These are phyloP conservation scores for Pythium aristosporum DNA, from an alignment of 352 stramenopile genomes.

Conservation along the genomic window DNA sequence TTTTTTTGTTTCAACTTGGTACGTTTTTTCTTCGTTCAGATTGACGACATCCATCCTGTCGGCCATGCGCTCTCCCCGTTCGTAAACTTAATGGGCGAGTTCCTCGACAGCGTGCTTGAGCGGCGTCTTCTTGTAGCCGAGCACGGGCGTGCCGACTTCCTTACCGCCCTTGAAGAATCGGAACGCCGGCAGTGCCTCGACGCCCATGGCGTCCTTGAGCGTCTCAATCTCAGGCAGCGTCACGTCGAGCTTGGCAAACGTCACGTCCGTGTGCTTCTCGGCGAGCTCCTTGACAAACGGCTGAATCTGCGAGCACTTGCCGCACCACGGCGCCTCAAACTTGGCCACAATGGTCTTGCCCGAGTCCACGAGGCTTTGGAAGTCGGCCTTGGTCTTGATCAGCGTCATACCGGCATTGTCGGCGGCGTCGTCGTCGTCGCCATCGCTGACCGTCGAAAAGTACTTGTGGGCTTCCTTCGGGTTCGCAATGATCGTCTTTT, in stretches of 20 bases:
- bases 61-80: neutral
- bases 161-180: slow-evolving; percentile 85
- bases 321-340: slow-evolving; percentile 87
- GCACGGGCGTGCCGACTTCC: slow-evolving; percentile 65
- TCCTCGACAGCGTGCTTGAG: slow-evolving; percentile 72
- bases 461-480: slow-evolving; percentile 82
- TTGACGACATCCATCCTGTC: no score
- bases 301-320: slow-evolving; percentile 84
- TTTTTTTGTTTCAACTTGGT: neutral
- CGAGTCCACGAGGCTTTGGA: slow-evolving; percentile 59
- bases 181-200: slow-evolving; percentile 82
- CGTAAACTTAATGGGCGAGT: slow-evolving; percentile 30
- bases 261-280: slow-evolving; percentile 60
- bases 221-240: slow-evolving; percentile 65
- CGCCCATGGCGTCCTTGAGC: slow-evolving; percentile 71
- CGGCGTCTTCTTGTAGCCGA: slow-evolving; percentile 84
- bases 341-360: slow-evolving; percentile 76
- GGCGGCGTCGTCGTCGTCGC: slow-evolving; percentile 32
- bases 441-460: slow-evolving; percentile 71
- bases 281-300: slow-evolving; percentile 73
- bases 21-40: neutral
- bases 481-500: slow-evolving; percentile 88
- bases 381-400: slow-evolving; percentile 61
- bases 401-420: slow-evolving; percentile 42
- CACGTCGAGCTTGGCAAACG: slow-evolving; percentile 80